phyloP scores from a whole-genome alignment of 2,329 filamentous ascomycete species.

The Alternaria rosae region DNA sequence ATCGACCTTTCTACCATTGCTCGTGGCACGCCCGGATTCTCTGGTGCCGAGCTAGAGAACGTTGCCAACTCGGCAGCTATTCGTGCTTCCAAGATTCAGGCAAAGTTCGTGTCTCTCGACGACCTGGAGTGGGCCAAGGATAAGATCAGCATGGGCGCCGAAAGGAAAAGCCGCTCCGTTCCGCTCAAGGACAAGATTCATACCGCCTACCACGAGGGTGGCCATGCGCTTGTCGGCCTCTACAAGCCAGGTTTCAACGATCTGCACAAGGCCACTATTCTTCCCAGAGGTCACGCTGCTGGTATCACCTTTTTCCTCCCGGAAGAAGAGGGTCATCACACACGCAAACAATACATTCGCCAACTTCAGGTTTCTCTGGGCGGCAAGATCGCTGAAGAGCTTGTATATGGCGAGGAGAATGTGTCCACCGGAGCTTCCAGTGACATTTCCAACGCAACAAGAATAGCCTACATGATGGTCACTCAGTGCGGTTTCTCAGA shows the following conservation, averaged over 20 bases:
- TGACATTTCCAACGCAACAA: conserved; percentile 71
- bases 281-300: conserved; percentile 85
- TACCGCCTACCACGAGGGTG: conserved; percentile 96
- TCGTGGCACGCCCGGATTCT: conserved; percentile 87
- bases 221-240: conserved; percentile 89
- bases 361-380: conserved; percentile 82
- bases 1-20: conserved; percentile 87
- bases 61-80: conserved; percentile 96
- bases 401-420: conserved; percentile 88
- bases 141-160: conserved; percentile 96
- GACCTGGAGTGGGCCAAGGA: conserved; percentile 99
- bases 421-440: conserved; percentile 87
- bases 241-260: conserved; percentile 78
- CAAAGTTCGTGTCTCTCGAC: conserved; percentile 73
- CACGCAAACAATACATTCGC: conserved; percentile 83
- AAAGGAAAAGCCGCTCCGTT: conserved; percentile 88
- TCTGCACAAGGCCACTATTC: conserved; percentile 96
- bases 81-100: conserved; percentile 87
- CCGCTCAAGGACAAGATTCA: conserved; percentile 92
- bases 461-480: conserved; percentile 89
- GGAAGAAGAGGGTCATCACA: conserved; percentile 83
- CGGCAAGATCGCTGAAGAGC: conserved; percentile 88
- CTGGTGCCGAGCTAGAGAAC: conserved; percentile 95
- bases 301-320: conserved; percentile 89
- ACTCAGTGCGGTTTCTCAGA: conserved; percentile 89